A percentile compares a stretch with the other conserved stretches of the same genome.
phyloP scores from a whole-genome alignment of 495 filamentous ascomycete species.

The Annulohypoxylon nitens region DNA sequence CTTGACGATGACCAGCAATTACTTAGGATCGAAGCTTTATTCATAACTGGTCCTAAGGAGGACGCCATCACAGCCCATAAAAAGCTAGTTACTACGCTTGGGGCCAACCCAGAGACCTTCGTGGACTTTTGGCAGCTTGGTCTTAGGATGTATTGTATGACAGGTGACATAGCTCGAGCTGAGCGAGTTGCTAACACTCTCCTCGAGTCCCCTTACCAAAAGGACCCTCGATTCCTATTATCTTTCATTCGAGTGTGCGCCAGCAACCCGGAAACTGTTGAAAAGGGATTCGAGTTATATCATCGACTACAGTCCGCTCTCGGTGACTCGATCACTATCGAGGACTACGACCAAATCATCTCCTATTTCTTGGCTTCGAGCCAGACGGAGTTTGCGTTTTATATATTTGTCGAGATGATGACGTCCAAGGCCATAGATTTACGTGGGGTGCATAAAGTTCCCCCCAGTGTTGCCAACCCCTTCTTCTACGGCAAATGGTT shows the following conservation, averaged over 20 bases:
- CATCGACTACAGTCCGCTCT: constrained; percentile 70
- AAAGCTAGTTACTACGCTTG: constrained; percentile 66
- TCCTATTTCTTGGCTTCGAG: constrained; percentile 71
- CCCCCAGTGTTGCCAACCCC: constrained; percentile 74
- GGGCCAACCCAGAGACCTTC: constrained; percentile 63
- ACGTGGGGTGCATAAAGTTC: constrained; percentile 62
- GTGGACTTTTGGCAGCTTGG: constrained; percentile 77
- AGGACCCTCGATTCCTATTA: constrained; percentile 70
- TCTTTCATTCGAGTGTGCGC: constrained; percentile 71
- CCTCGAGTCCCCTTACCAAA: constrained; percentile 62
- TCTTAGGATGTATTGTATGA: constrained; percentile 72
- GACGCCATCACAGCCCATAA: constrained; percentile 76
- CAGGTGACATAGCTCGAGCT: constrained; percentile 72
- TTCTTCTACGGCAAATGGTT: constrained; percentile 87
- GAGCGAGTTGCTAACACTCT: constrained; percentile 72
- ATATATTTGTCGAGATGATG: constrained; percentile 89
- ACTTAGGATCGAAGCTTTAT: constrained; percentile 73
- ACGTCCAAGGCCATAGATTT: constrained; percentile 67
- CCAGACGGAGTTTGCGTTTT: constrained; percentile 72
- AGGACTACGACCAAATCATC: constrained; percentile 79
- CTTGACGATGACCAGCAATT: constrained; percentile 70
- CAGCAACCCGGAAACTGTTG: constrained; percentile 47
- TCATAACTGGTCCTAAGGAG: constrained; percentile 68
- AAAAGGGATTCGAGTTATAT: constrained; percentile 77
- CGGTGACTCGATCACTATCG: constrained; percentile 73